A percentile compares a stretch with the other conserved stretches of the same genome.
Evolutionary conservation across 2,329 filamentous ascomycete genomes (phyloP).

Genomic region (Fusarium chaquense): DNA sequence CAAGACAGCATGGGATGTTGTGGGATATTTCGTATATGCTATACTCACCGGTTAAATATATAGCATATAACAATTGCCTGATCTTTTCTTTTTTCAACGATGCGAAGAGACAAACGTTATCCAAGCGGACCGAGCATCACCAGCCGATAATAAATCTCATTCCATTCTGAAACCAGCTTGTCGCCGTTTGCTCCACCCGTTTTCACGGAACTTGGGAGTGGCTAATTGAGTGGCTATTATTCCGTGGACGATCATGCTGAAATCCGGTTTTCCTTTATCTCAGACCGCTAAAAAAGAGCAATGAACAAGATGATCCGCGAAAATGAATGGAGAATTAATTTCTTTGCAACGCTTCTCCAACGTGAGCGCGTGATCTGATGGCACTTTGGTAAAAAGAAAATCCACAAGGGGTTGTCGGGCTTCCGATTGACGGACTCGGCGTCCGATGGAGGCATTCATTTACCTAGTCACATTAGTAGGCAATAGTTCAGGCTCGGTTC

Average conservation of each 20-base stretch:
- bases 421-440: constrained; percentile 24
- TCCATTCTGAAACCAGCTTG: constrained; percentile 17
- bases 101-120: background rate
- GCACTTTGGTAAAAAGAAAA: background rate
- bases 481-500: background rate
- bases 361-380: background rate
- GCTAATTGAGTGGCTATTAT: constrained; percentile 1
- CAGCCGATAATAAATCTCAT: background rate
- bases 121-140: background rate
- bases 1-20: background rate
- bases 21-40: background rate
- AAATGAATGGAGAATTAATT: constrained; percentile 25
- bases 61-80: background rate
- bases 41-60: background rate
- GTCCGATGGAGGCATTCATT: background rate
- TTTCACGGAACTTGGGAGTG: background rate
- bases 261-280: constrained; percentile 24
- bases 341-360: background rate
- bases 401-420: background rate
- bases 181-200: constrained; percentile 2
- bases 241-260: constrained; percentile 27
- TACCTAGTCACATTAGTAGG: background rate
- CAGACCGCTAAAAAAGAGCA: background rate
- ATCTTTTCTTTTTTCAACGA: background rate
- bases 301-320: background rate